Conservation (phyloP, 768 basidiomycete species). For the Leccinum fibrillosum region DNA sequence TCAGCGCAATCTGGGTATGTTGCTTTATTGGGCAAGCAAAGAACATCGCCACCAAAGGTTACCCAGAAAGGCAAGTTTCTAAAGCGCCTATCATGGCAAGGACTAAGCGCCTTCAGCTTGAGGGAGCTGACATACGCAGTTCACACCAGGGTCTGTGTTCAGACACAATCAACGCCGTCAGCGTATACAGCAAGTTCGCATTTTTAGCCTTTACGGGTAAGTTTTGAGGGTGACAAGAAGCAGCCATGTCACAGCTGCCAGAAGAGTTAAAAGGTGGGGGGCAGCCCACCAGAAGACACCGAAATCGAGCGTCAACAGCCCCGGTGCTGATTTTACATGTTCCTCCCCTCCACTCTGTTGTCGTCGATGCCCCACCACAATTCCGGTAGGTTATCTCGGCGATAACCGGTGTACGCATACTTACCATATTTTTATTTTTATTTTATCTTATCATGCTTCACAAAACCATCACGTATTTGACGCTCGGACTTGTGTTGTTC, state of each 20-base stretch:
- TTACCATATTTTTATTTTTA: slow-evolving; percentile 10
- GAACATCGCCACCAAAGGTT: slow-evolving; percentile 24
- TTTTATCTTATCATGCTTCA: slow-evolving; percentile 25
- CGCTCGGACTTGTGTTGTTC: slow-evolving; percentile 20
- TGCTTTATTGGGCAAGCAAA: slow-evolving; percentile 17
- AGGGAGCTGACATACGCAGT: slow-evolving; percentile 28
- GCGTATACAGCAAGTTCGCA: slow-evolving; percentile 16
- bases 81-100: neutral
- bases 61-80: slow-evolving; percentile 20
- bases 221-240: slow-evolving; percentile 13
- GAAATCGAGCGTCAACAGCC: slow-evolving; percentile 7
- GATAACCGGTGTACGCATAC: slow-evolving; percentile 10
- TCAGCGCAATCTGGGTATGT: slow-evolving; percentile 18
- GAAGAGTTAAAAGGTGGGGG: slow-evolving; percentile 26
- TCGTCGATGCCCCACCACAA: neutral
- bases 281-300: slow-evolving; percentile 13
- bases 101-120: slow-evolving; percentile 6
- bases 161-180: slow-evolving; percentile 25
- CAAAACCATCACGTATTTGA: slow-evolving; percentile 5
- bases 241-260: slow-evolving; percentile 17
- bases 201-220: slow-evolving; percentile 29
- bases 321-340: slow-evolving; percentile 2
- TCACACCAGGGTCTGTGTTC: slow-evolving; percentile 26
- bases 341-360: neutral
- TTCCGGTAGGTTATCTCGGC: slow-evolving; percentile 15